Percentiles rank a stretch among this genome's conserved stretches.
These are phyloP conservation scores for Vanrija humicola DNA, from an alignment of 1,284 basidiomycete species.

Conservation along the genomic window DNA sequence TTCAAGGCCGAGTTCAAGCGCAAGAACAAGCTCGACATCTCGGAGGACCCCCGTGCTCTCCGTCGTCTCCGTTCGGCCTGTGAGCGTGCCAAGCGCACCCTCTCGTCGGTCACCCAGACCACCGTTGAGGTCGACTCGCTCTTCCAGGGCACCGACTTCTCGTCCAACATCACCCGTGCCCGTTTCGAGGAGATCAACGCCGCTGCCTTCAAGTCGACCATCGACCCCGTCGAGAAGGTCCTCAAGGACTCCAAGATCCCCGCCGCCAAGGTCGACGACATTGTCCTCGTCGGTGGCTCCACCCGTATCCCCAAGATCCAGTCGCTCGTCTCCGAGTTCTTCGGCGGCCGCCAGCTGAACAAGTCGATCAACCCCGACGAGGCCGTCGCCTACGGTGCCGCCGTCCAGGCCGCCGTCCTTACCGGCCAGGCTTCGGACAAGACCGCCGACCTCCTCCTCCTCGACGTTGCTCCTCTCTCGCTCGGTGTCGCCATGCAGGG, in stretches of 20 bases:
- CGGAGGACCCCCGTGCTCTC: slow-evolving; percentile 88
- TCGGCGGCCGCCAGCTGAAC: slow-evolving; percentile 95
- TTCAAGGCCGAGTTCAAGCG: slow-evolving; percentile 95
- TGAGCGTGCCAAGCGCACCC: slow-evolving; percentile 97
- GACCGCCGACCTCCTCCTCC: slow-evolving; percentile 75
- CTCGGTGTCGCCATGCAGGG: slow-evolving; percentile 57
- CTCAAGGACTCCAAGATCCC: slow-evolving; percentile 97
- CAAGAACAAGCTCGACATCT: slow-evolving; percentile 90
- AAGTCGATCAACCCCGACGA: slow-evolving; percentile 96
- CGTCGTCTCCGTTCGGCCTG: slow-evolving; percentile 96
- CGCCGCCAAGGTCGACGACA: slow-evolving; percentile 68
- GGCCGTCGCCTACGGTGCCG: slow-evolving; percentile 93
- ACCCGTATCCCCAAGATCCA: slow-evolving; percentile 99
- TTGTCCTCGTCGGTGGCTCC: slow-evolving; percentile 86
- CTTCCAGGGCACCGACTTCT: slow-evolving; percentile 97
- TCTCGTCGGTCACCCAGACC: slow-evolving; percentile 94
- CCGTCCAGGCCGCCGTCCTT: slow-evolving; percentile 95
- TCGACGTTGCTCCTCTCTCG: slow-evolving; percentile 79
- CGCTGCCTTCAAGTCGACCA: slow-evolving; percentile 92
- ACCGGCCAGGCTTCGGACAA: slow-evolving; percentile 64
- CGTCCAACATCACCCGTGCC: slow-evolving; percentile 95
- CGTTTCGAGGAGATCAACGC: slow-evolving; percentile 98
- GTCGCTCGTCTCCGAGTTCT: slow-evolving; percentile 95
- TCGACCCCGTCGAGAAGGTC: slow-evolving; percentile 98
- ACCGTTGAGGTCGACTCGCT: slow-evolving; percentile 98